These are phyloP conservation scores for Fusarium mexicanum DNA, from an alignment of 2,329 filamentous ascomycete genomes.

Conservation along the genomic window DNA sequence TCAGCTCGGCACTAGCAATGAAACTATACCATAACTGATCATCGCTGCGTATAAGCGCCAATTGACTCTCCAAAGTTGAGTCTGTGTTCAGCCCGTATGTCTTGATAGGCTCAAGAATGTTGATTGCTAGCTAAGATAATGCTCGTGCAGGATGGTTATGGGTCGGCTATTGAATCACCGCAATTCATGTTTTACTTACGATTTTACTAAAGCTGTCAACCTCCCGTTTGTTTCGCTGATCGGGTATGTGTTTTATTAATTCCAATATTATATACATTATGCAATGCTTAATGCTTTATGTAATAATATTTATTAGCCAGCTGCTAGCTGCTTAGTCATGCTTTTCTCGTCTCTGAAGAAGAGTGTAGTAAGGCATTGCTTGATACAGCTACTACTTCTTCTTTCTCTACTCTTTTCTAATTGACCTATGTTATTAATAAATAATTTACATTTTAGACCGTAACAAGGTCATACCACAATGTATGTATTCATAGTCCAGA, in stretches of 20 bases:
- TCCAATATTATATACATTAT: accelerated
- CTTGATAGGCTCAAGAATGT: not conserved
- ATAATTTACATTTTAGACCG: accelerated
- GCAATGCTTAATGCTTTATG: not conserved
- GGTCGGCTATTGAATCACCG: not conserved
- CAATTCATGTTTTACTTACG: too few relatives aligned
- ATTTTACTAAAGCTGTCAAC: not conserved
- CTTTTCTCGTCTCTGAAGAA: accelerated
- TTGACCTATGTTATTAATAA: accelerated
- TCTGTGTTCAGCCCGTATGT: not conserved
- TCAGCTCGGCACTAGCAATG: not conserved
- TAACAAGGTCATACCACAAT: too few relatives aligned
- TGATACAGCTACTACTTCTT: accelerated
- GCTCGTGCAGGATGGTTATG: not conserved
- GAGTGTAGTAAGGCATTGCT: accelerated
- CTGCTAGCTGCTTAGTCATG: too few relatives aligned
- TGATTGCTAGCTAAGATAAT: not conserved
- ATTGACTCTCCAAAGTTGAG: not conserved
- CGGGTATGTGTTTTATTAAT: too few relatives aligned
- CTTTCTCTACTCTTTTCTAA: too few relatives aligned
- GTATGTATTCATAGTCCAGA: accelerated
- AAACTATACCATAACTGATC: not conserved
- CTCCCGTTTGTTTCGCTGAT: not conserved
- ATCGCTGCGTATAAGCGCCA: not conserved
- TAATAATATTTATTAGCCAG: too few relatives aligned